Base-by-base conservation (phyloP, 2,329 filamentous ascomycete species). In the Aspergillus sp. region DNA sequence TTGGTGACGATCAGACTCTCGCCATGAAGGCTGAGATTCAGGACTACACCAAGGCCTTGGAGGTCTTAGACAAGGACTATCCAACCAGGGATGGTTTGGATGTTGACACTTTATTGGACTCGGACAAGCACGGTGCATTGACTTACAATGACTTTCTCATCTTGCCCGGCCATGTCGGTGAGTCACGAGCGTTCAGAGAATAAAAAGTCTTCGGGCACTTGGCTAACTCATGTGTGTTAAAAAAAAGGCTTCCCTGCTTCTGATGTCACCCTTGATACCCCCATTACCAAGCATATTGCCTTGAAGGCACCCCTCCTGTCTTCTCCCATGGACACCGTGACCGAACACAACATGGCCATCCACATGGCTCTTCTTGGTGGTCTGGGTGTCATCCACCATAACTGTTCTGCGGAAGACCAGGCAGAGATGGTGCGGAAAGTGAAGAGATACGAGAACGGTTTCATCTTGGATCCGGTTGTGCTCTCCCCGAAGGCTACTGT, bases 141-240 rank as follows among this genome's bases (percentile, higher is more conserved):
- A 97, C 91, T 49, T 98, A 96, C 80, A 98, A 98, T 72, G 93
- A 98, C 73, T 98, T 98, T 76, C 82, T 98, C 53, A 75, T 98
- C 62, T 80, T 98, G 52, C 93, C 93, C 49, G 94, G 94, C 67
- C 95, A 96, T 75, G 96, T 98, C 74, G 93, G 78, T 81, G 75
- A 60, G 69, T 27, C 53, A 42, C 47, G 51, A 51, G 47, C 44
- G 42, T 44, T 29, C 30, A 27, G 40, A 44, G 26, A 44, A 46
- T 19, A 9, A 12, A 6, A 38, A n/a, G n/a, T n/a, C n/a, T 29
- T 45, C 26, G 9, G 9, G 9, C 26, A 29, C 45, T 50, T 47
- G 46, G 48, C 48, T 56, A 56, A 57, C 51, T 52, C 45, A 51
- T 53, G 48, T 52, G 48, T 48, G 49, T 52, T n/a, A n/a, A n/a